Evolutionary conservation across 176 grass and related monocot genomes (phyloP), one percentile per base, ranked within the genome.

Genomic region (Avena sativa): DNA sequence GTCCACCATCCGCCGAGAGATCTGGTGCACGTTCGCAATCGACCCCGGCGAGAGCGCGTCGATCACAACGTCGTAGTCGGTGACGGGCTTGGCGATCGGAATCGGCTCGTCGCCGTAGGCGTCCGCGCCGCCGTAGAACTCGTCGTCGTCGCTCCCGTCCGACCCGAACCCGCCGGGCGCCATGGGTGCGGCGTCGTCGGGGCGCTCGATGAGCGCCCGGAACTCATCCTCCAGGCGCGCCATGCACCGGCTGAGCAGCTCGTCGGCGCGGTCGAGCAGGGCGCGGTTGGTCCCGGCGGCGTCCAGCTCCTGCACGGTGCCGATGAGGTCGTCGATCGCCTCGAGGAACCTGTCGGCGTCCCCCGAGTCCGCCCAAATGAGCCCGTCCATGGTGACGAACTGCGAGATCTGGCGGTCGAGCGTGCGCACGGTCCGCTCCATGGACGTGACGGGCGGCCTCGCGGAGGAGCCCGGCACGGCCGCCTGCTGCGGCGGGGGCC

Each of bases 331-430:
- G 65, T 95, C 93, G 5, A 98, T 90, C 10, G 96, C 96, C 83
- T 95, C 96, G n/a, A 98, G 91, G 84, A 98, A 98, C 32, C 75
- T 86, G 67, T 88, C 89, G 2, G 96, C 96, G 43, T 91, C 89
- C 0, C 86, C 91, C 0, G 91, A 92, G 46, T 95, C 91, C 8
- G 88, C 92, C 96, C 96, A 98, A 47, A 98, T 98, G 67, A 93
- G 86, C 12, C 96, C 30, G 0, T 98, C 90, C 80, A 87, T 87
- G 81, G 88, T 62, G 16, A 95, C 90, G 83, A 93, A 93, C 82
- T 92, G 96, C 47, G 93, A 95, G 91, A 98, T 95, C 95, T 95
- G 93, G 77, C 89, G 95, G 86, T 98, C 95, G 1, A 98, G 93
- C 76, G 86, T 64, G 85, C 95, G 93, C 81, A 98, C 90, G 70